Evolutionary conservation across 2,329 filamentous ascomycete species (phyloP), one percentile per base, ranked within the genome.

Genomic region (Tolypocladium pustulatum): DNA sequence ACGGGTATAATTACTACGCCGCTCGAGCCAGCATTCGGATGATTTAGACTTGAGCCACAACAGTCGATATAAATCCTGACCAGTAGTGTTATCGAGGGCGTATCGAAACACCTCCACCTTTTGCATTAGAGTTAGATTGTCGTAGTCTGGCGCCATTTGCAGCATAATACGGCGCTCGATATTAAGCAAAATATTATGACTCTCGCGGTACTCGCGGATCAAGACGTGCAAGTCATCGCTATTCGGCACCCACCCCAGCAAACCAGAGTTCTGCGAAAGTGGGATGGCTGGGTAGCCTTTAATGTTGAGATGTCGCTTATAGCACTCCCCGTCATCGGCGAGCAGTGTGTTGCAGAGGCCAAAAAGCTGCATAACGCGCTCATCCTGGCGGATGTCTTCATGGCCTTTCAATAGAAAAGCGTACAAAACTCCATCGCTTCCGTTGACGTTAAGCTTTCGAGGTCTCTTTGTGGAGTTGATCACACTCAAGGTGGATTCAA

Each of bases 51-150:
- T 99, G 65, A 99, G 82, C 94, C 95, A 99, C 38, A 99, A 78
- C 2, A 99, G 93, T 41, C 94, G 90, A 74, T 99, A 99, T 32
- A 99, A 79, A 75, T 99, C 94, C 71, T 99, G 96, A 2, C 94
- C 95, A 0, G 94, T 99, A 0, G 94, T 99, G 72, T 99, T 99
- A 75, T 99, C 95, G 61, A 99, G 85, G 6, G 94, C 95, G 72
- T 99, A 99, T 37, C 93, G 92, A 70, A 99, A 99, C 15, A 99
- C 94, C 73, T 99, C 95, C 0, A 99, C 95, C 76, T 99, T 99
- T 72, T 99, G 94, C 94, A 99, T 97, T 41, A 99, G 83, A 0
- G 94, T 97, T 54, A 99, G 85, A 68, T 96, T 97, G 70, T 99
- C 94, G 69, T 97, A 99, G 71, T 99, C 94, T 0, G 94, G 94